Evolutionary conservation across 106 monocot genomes (phyloP).

Genomic region (Cymbidium sinense): DNA sequence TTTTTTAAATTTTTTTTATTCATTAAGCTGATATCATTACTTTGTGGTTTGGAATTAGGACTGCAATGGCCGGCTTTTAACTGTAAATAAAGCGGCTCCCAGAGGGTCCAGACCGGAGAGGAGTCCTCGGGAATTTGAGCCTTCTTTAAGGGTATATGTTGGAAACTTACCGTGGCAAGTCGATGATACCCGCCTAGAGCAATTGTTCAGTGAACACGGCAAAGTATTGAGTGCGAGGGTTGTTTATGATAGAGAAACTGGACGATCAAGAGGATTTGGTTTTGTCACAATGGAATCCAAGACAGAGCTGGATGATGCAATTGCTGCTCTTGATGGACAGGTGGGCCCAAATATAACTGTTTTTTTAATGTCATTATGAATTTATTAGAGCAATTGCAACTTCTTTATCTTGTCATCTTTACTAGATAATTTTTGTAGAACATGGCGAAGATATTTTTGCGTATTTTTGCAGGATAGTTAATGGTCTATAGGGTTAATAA

Average conservation of each 20-base stretch:
- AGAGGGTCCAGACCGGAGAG: constrained; percentile 60
- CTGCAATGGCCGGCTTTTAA: constrained; percentile 53
- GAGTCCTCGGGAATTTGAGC: constrained; percentile 27
- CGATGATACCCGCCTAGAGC: constrained; percentile 71
- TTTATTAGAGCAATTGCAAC: background rate
- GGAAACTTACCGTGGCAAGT: constrained; percentile 95
- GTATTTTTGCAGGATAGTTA: too few relatives aligned
- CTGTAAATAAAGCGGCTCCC: constrained; percentile 79
- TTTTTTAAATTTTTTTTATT: background rate
- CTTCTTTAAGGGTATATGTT: constrained; percentile 66
- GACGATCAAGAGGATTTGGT: constrained; percentile 86
- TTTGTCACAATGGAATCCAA: constrained; percentile 76
- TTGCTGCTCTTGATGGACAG: constrained; percentile 92
- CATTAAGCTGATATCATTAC: background rate
- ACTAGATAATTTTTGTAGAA: background rate
- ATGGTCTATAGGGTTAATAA: too few relatives aligned
- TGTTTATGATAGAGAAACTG: constrained; percentile 72
- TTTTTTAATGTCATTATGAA: background rate
- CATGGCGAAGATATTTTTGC: too few relatives aligned
- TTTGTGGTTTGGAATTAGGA: constrained; percentile 35
- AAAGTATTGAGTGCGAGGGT: constrained; percentile 72
- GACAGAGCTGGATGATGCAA: constrained; percentile 71
- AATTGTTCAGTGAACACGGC: constrained; percentile 84
- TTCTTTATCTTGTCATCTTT: background rate
- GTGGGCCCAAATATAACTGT: constrained; percentile 18